Evolutionary conservation across 805 yeast species (phyloP).

Genomic region (Pichia scutulata): DNA sequence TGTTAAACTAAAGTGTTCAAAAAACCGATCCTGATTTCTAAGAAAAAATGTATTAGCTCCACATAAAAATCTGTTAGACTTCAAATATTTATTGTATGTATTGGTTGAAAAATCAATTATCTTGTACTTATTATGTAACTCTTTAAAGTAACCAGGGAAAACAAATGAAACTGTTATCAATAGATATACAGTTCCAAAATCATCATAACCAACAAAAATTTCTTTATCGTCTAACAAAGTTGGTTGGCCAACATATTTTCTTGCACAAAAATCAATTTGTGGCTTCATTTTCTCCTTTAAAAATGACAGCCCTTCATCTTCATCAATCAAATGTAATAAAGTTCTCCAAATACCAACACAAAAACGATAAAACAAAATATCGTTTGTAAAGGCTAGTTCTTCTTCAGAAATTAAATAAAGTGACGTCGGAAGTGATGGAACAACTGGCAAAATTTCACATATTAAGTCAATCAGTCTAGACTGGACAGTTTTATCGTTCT

Average conservation of each 20-base stretch:
- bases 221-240: conserved; percentile 5
- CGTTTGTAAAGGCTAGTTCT: conserved; percentile 21
- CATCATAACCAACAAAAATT: conserved; percentile 1
- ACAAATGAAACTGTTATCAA: conserved; percentile 5
- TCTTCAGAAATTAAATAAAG: conserved; percentile 19
- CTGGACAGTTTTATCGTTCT: conserved; percentile 18
- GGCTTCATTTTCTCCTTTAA: conserved; percentile 15
- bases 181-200: conserved; percentile 4
- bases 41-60: conserved; percentile 22
- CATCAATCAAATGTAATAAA: conserved; percentile 13
- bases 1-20: conserved; percentile 15
- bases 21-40: conserved; percentile 11
- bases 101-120: conserved; percentile 18
- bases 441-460: conserved; percentile 20
- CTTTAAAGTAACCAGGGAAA: conserved; percentile 15
- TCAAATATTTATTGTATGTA: conserved; percentile 9
- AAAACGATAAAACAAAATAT: conserved; percentile 24
- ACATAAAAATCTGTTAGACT: conserved; percentile 20
- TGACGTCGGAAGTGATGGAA: conserved; percentile 20
- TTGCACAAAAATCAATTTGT: conserved; percentile 18
- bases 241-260: conserved; percentile 17
- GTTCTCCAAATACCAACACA: conserved; percentile 26
- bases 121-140: conserved; percentile 17
- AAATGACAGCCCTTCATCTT: conserved; percentile 1
- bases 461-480: conserved; percentile 28